Percentiles rank a stretch among this genome's conserved stretches.
These are phyloP conservation scores for Orbilia blumenaviensis DNA, from an alignment of 2,329 filamentous ascomycete genomes.

Conservation along the genomic window DNA sequence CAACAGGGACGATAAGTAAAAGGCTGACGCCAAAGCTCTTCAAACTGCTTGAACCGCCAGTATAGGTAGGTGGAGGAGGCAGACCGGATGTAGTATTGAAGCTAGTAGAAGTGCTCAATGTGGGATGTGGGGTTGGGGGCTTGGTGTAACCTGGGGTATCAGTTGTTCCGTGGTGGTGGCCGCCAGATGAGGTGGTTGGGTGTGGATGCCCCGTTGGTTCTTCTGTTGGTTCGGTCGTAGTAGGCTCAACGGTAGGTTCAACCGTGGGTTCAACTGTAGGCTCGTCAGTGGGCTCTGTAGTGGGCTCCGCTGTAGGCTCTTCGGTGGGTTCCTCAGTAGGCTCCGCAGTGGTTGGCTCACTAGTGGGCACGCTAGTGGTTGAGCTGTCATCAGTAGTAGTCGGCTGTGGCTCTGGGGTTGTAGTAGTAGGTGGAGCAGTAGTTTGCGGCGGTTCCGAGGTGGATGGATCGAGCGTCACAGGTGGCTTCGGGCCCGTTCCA, in stretches of 20 bases:
- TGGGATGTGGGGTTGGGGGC: not conserved
- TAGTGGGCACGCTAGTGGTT: not conserved
- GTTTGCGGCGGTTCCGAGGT: not conserved
- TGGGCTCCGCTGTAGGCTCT: not conserved
- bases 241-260: not conserved
- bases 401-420: not conserved
- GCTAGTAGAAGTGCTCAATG: not conserved
- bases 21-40: not conserved
- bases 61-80: not conserved
- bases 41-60: not conserved
- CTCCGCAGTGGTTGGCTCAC: too few relatives aligned
- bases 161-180: not conserved
- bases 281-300: not conserved
- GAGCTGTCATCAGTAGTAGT: slow-evolving; percentile 1
- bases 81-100: not conserved
- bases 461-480: not conserved
- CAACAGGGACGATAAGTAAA: not conserved
- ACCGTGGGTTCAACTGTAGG: not conserved
- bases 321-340: not conserved
- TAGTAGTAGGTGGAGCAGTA: not conserved
- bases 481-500: slow-evolving; percentile 2
- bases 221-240: not conserved
- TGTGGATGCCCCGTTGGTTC: not conserved
- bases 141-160: not conserved
- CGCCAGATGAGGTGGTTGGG: not conserved